Base-by-base conservation (phyloP, 306 rosid species). In the Acacia acuminata region DNA sequence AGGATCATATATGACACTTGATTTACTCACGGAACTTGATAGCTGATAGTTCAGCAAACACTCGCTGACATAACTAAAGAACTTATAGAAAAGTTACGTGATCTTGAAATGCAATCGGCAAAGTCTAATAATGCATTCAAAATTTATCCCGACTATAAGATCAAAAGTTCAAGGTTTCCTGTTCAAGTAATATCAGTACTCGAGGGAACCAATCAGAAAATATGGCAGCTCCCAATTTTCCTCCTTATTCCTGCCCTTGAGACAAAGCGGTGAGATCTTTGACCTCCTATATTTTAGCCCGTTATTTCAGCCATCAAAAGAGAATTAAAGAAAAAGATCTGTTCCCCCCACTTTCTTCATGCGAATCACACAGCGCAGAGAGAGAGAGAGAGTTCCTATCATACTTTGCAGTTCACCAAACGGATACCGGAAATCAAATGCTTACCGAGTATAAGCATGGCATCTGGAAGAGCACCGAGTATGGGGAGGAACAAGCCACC, bases 401-500 rank as follows among this genome's bases (percentile, higher is more conserved):
- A 27, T 1, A 56, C 51, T 53, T 55, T 10, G n/a, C 48, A 34
- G n/a, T 19, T 17, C 32, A 17, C 32, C 40, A 36, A 24, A 36
- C 14, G 56, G 25, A 19, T 5, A 15, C 0, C 4, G 25, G 43
- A 60, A 63, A 34, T 34, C 6, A 63, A 63, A 20, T 51, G 4
- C 30, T 14, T 81, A 88, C 91, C 91, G 51, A 88, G 89, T 44
- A 88, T 88, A 79, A 88, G 91, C 89, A 88, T 81, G 25, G 91
- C 91, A 51, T 88, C 91, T 8, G 91, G 91, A 1, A 88, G 86
- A 2, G 91, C 91, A 71, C 91, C 91, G 19, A 88, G 96, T 1
- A 89, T 81, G 2, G 98, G 99, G 27, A 96, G 99, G 25, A 96
- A 93, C 80, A 96, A 60, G 1, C 99, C 99, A 12, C 99, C 98